phyloP scores from a whole-genome alignment of 1,284 basidiomycete genomes.

The Golubevia pallescens region DNA sequence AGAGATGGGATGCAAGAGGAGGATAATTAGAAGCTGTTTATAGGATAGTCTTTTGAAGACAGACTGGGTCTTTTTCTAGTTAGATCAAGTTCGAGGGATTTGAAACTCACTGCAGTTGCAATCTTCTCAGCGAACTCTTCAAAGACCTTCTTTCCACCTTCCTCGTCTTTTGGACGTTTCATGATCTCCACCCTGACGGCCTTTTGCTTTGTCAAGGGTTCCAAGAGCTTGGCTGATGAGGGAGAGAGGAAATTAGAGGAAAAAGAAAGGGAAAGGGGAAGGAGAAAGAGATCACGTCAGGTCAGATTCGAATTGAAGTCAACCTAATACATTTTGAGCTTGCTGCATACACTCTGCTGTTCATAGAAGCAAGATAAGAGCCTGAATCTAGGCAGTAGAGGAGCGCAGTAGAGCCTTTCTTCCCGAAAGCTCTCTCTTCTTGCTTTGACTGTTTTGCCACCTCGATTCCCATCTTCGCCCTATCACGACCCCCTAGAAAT shows the following conservation, averaged over 20 bases:
- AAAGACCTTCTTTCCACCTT: conserved; percentile 62
- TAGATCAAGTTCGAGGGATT: too few relatives aligned
- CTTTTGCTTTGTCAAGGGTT: conserved; percentile 29
- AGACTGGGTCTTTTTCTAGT: not conserved
- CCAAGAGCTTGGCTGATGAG: conserved; percentile 37
- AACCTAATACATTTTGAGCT: too few relatives aligned
- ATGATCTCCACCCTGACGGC: conserved; percentile 60
- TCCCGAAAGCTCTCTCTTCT: too few relatives aligned
- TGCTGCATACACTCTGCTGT: too few relatives aligned
- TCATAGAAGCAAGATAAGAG: too few relatives aligned
- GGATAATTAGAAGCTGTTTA: not conserved
- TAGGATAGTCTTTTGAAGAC: not conserved
- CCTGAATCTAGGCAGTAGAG: too few relatives aligned
- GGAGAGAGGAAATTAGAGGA: not conserved
- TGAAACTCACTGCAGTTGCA: conserved; percentile 1
- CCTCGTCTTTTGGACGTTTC: conserved; percentile 64
- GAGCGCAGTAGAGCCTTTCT: too few relatives aligned
- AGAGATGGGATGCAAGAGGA: not conserved
- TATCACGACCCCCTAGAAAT: too few relatives aligned
- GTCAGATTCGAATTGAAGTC: too few relatives aligned
- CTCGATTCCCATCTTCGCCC: too few relatives aligned
- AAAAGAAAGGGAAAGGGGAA: not conserved
- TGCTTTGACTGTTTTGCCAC: too few relatives aligned
- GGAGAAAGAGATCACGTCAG: too few relatives aligned
- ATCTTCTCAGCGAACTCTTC: conserved; percentile 43